Evolutionary conservation across 192 early-diverging fungal genomes (phyloP), one percentile per base, ranked within the genome.

Genomic region (Backusella macrospora): DNA sequence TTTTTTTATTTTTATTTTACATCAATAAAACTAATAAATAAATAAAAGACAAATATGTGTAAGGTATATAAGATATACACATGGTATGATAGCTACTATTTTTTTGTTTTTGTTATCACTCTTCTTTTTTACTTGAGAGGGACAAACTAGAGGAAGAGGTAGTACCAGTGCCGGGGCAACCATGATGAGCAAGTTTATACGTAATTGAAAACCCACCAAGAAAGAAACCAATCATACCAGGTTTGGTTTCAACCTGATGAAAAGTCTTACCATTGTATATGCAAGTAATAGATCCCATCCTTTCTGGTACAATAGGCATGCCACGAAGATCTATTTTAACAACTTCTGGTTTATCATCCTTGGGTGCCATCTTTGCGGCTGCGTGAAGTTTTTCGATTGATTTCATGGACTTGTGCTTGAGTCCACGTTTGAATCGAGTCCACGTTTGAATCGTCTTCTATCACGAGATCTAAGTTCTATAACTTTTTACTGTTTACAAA

Each of bases 221-320:
- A 59, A 73, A 77, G 59, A 73, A 71, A 62, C 70, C 76, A 69
- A 65, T 71, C 76, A 73, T 73, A 38, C 68, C 71, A 39, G 76
- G 75, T 52, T 91, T 98, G 88, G 98, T 93, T 90, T 99, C 97
- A 76, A 99, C 92, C 91, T 97, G 95, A 91, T 95, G 97, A 90
- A 99, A 99, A 76, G 89, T 92, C 94, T 99, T 99, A 80, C 96
- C 97, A 91, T 98, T 98, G 93, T 99, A 97, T 78, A 99, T 88
- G 80, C 92, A 96, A 80, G 97, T 86, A 68, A 96, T 80, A 47
- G 94, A 96, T 70, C 97, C 96, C 76, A 99, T 94, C 97, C 97
- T 99, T 90, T 99, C 96, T 73, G 97, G 97, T 66, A 99, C 95
- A 73, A 98, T 94, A 80, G 98, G 95, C 97, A 99, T 99, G 92